Base-by-base conservation (phyloP, 2,329 filamentous ascomycete species). In the Colletotrichum filicis region DNA sequence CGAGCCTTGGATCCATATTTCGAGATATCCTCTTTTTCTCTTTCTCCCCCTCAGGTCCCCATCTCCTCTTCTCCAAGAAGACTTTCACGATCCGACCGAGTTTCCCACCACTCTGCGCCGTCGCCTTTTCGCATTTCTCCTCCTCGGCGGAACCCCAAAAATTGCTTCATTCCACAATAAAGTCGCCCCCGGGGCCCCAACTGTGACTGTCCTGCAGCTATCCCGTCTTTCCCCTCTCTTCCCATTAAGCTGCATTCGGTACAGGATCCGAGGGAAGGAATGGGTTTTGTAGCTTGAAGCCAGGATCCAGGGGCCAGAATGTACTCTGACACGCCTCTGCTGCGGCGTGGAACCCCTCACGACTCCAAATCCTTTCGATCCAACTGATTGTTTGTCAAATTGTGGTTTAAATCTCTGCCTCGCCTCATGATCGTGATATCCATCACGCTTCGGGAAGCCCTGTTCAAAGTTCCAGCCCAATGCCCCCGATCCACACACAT, bases 181-280 rank as follows among this genome's bases (percentile, higher is more conserved):
- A 22, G 24, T 59, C 26, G 30, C 59, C 69, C 42, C 69, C 37
- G 65, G 65, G 69, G 58, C 65, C 69, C 69, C 64, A n/a, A 68
- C 35, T 46, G 49, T 16, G 28, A 59, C 60, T 62, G n/a, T 24
- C 16, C 26, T 52, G 60, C 60, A 32, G 42, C 42, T 63, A 32
- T 42, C 62, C 62, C 52, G 46, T 65, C 26, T 11, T 56, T 30
- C 35, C 56, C 62, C 46, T 59, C 35, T 12, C 24, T 16, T 14
- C 12, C 66, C 66, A 26, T 73, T 73, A 70, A 66, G 55, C 70
- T 70, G 66, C 55, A 73, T 73, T 57, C 66, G 70, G 66, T 61
- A 57, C 70, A 26, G 66, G 46, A 70, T 26, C 70, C 66, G 66
- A 73, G 19, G 37, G 42, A 49, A 35, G 66, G 35, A 60, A 53